phyloP scores from a whole-genome alignment of 345 rosid species.

The Carallia brachiata region DNA sequence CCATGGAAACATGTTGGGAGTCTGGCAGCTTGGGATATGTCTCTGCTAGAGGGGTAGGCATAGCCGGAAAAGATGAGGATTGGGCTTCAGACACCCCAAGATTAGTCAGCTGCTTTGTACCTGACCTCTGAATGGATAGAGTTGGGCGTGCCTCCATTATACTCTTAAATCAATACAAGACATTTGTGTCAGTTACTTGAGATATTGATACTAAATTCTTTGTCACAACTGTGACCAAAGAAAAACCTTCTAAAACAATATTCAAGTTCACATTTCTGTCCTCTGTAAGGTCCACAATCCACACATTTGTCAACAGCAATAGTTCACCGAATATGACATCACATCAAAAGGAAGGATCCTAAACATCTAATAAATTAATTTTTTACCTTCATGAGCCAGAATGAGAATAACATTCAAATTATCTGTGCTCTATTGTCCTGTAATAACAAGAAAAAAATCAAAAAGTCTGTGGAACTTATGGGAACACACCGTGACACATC shows the following conservation, averaged over 20 bases:
- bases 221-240: slow-evolving; percentile 4
- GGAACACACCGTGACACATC: too few species aligned
- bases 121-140: slow-evolving; percentile 53
- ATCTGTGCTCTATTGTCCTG: too few species aligned
- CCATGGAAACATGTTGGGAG: slow-evolving; percentile 45
- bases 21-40: slow-evolving; percentile 41
- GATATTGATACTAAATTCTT: slow-evolving; percentile 13
- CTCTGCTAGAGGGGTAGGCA: slow-evolving; percentile 44
- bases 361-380: not conserved
- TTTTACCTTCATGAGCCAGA: not conserved
- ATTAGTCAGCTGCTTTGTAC: slow-evolving; percentile 51
- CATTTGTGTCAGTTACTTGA: slow-evolving; percentile 4
- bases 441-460: too few species aligned
- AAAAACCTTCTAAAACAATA: slow-evolving; percentile 23
- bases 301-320: slow-evolving; percentile 12
- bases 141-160: slow-evolving; percentile 61
- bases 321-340: slow-evolving; percentile 1
- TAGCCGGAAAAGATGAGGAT: slow-evolving; percentile 54
- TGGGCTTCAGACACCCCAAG: slow-evolving; percentile 47
- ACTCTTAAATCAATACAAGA: slow-evolving; percentile 26
- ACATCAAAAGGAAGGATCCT: not conserved
- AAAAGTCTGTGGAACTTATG: too few species aligned
- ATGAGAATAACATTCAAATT: too few species aligned
- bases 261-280: slow-evolving; percentile 9
- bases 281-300: slow-evolving; percentile 18